These are phyloP conservation scores for Paramecium sonneborni DNA, from an alignment of 73 alveolate species.

Conservation along the genomic window DNA sequence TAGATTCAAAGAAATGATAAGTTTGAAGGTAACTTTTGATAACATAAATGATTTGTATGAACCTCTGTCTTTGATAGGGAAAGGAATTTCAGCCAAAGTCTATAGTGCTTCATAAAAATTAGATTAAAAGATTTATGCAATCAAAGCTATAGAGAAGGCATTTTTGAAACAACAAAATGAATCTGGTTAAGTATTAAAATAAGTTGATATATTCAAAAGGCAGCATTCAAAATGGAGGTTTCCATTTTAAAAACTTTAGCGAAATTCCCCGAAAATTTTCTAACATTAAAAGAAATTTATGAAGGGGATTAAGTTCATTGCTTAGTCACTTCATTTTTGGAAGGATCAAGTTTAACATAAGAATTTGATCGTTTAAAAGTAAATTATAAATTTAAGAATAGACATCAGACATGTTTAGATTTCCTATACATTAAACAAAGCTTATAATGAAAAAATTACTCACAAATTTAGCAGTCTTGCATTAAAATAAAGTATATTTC, in stretches of 20 bases:
- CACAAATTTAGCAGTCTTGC: conserved; percentile 3
- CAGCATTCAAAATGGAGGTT: conserved; percentile 20
- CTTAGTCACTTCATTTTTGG: not conserved
- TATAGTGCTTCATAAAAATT: not conserved
- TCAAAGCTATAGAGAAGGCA: conserved; percentile 31
- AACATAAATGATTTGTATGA: not conserved
- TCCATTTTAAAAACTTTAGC: not conserved
- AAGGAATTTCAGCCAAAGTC: conserved; percentile 42
- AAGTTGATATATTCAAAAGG: not conserved
- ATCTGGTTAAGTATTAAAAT: not conserved
- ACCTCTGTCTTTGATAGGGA: not conserved
- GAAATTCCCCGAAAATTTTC: not conserved
- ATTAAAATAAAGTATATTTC: conserved; percentile 50
- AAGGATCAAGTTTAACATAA: not conserved
- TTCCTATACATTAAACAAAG: not conserved
- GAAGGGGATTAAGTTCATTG: conserved; percentile 21
- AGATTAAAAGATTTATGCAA: not conserved
- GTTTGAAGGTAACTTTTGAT: not conserved
- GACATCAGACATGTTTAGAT: not conserved
- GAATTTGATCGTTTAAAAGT: conserved; percentile 12
- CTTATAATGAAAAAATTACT: not conserved
- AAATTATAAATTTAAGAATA: not conserved
- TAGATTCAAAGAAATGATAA: conserved; percentile 15
- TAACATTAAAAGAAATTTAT: not conserved
- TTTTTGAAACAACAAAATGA: not conserved